A percentile compares a stretch with the other conserved stretches of the same genome.
phyloP scores from a whole-genome alignment of 768 basidiomycete genomes.

The Lepiota brunneoincarnata region DNA sequence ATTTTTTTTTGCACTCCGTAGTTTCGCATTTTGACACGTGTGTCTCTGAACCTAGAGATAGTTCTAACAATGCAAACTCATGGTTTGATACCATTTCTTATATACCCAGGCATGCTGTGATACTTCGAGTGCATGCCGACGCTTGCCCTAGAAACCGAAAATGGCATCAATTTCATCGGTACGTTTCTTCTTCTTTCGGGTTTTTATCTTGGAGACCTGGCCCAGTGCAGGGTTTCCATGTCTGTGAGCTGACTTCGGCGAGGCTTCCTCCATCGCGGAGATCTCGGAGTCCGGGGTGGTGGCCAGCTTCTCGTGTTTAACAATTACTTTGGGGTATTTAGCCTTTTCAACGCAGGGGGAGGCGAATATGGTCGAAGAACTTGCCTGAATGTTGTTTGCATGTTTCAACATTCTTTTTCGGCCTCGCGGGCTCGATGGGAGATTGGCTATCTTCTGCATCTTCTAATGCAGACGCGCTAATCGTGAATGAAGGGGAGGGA shows the following conservation, averaged over 20 bases:
- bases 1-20: constrained; percentile 13
- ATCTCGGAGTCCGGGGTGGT: neutral
- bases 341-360: too few species aligned
- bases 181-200: constrained; percentile 37
- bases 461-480: constrained; percentile 8
- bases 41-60: constrained; percentile 5
- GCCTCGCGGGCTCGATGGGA: neutral
- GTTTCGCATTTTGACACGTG: constrained; percentile 2
- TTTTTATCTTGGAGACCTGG: constrained; percentile 15
- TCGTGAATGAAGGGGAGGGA: too few species aligned
- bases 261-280: neutral
- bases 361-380: too few species aligned
- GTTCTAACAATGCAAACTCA: neutral
- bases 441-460: neutral
- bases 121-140: neutral
- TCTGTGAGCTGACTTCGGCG: neutral
- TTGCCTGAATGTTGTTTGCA: too few species aligned
- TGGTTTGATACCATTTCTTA: constrained; percentile 17
- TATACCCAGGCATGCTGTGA: constrained; percentile 12
- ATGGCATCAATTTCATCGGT: constrained; percentile 71
- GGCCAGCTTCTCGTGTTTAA: too few species aligned
- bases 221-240: neutral
- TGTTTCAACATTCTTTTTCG: neutral
- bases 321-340: too few species aligned
- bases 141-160: constrained; percentile 39